These are phyloP conservation scores for Vigna reflexopilosa DNA, from an alignment of 306 rosid species.

Conservation along the genomic window DNA sequence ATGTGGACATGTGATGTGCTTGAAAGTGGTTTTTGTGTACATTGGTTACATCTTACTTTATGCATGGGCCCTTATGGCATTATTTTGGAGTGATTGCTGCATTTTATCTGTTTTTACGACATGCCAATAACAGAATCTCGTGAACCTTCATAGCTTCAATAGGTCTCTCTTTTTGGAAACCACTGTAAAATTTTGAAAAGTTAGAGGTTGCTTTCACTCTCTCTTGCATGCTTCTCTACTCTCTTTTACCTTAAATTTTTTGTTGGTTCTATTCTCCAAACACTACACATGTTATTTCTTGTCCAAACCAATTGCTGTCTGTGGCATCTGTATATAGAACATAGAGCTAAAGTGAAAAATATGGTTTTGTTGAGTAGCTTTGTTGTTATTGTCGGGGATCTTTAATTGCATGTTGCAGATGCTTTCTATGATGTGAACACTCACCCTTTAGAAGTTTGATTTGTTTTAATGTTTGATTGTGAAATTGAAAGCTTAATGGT, in stretches of 20 bases:
- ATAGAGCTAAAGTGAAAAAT: constrained; percentile 16
- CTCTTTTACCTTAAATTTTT: constrained; percentile 35
- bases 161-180: constrained; percentile 20
- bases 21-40: neutral
- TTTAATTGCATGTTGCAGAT: constrained; percentile 17
- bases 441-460: constrained; percentile 9
- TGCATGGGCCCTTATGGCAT: neutral
- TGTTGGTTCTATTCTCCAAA: constrained; percentile 20
- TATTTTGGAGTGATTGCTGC: constrained; percentile 16
- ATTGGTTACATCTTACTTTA: neutral
- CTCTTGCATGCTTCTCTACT: constrained; percentile 17
- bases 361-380: constrained; percentile 30
- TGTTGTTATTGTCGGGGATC: constrained; percentile 27
- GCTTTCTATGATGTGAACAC: constrained; percentile 27
- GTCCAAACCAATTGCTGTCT: constrained; percentile 24
- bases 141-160: constrained; percentile 19
- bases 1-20: neutral
- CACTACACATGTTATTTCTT: constrained; percentile 32
- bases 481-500: constrained; percentile 22
- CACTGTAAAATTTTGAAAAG: neutral
- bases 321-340: constrained; percentile 11
- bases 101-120: constrained; percentile 24
- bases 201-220: constrained; percentile 34
- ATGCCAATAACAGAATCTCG: constrained; percentile 24
- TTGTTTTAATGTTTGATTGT: neutral